Conservation (phyloP, 75 land plant species). For the Sequoia sempervirens region DNA sequence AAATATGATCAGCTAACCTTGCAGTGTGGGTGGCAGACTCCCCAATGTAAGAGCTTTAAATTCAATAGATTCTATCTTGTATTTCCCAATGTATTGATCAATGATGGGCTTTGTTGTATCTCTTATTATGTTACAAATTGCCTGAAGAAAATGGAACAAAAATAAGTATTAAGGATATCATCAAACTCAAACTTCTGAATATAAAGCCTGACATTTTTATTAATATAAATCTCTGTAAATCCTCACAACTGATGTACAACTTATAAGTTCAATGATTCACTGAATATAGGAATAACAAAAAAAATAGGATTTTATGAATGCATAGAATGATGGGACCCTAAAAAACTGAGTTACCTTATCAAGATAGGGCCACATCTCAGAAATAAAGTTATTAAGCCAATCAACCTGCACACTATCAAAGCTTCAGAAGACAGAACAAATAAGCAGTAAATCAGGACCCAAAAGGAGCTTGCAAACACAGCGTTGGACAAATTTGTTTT, state of each 20-base stretch:
- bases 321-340: background rate
- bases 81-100: slow-evolving; percentile 67
- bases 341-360: slow-evolving; percentile 59
- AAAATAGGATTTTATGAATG: background rate
- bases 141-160: slow-evolving; percentile 33
- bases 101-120: slow-evolving; percentile 58
- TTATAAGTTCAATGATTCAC: background rate
- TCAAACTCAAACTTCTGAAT: background rate
- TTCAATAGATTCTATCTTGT: slow-evolving; percentile 56
- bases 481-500: background rate
- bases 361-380: slow-evolving; percentile 86
- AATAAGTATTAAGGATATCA: background rate
- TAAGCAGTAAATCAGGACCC: background rate
- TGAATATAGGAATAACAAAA: background rate
- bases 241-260: background rate
- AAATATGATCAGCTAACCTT: slow-evolving; percentile 33
- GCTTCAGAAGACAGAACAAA: slow-evolving; percentile 4
- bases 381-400: slow-evolving; percentile 75
- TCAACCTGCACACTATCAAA: slow-evolving; percentile 60
- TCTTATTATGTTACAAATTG: slow-evolving; percentile 65
- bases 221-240: background rate
- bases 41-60: slow-evolving; percentile 76
- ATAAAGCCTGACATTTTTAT: background rate
- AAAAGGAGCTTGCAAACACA: background rate
- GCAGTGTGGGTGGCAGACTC: slow-evolving; percentile 66